Percentiles rank a stretch among this genome's conserved stretches.
Conservation (phyloP, 2,329 filamentous ascomycete genomes). For the Xylariaceae sp. region DNA sequence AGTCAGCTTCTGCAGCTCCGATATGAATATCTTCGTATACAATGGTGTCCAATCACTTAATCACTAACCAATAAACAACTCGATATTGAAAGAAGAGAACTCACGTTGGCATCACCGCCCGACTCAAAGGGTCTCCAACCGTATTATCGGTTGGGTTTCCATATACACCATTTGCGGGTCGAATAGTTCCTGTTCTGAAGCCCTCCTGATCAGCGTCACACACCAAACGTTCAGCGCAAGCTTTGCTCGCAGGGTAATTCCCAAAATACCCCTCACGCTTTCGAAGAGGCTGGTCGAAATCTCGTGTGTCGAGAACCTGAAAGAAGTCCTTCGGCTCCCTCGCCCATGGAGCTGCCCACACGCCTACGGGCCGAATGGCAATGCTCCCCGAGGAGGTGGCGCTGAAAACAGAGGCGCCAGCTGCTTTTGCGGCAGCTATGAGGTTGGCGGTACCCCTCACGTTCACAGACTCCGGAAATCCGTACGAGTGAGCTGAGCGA, state of each 20-base stretch:
- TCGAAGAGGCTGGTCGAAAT: constrained; percentile 38
- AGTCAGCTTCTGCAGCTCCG: constrained; percentile 3
- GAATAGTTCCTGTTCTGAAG: constrained; percentile 47
- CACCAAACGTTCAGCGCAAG: constrained; percentile 47
- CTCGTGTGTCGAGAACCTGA: constrained; percentile 43
- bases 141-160: constrained; percentile 46
- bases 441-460: constrained; percentile 46
- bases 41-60: neutral
- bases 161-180: constrained; percentile 49
- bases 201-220: constrained; percentile 34
- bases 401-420: constrained; percentile 47
- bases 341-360: constrained; percentile 34
- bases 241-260: constrained; percentile 49
- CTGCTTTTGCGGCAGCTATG: constrained; percentile 40
- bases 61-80: neutral
- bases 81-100: constrained; percentile 18
- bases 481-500: constrained; percentile 41
- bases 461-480: constrained; percentile 44
- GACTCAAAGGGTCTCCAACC: constrained; percentile 39
- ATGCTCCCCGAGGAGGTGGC: constrained; percentile 49
- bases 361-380: constrained; percentile 35
- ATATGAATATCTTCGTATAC: neutral
- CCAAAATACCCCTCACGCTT: constrained; percentile 41
- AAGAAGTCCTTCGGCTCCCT: constrained; percentile 36
- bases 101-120: constrained; percentile 39